phyloP scores from a whole-genome alignment of 805 yeast species.

The Lipomyces lipofer region DNA sequence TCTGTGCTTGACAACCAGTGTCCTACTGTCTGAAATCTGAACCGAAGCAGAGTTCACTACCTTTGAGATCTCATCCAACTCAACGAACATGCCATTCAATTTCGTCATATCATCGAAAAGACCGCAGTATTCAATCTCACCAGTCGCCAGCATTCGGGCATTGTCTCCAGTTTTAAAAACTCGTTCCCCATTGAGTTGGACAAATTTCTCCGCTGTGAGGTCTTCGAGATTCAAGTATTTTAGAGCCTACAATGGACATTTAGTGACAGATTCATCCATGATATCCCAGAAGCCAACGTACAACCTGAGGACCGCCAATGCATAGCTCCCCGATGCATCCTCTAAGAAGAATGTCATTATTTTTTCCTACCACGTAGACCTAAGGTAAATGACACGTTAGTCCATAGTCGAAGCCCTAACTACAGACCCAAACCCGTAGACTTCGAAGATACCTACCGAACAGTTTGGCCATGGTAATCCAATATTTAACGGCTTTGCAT shows the following conservation, averaged over 20 bases:
- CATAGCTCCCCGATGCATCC: slow-evolving; percentile 30
- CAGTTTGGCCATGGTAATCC: too few relatives aligned
- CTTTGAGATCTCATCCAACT: slow-evolving; percentile 28
- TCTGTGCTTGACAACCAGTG: background rate
- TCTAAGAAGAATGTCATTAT: slow-evolving; percentile 4
- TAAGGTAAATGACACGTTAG: background rate
- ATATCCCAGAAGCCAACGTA: too few relatives aligned
- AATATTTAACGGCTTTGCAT: too few relatives aligned
- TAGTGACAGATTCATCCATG: too few relatives aligned
- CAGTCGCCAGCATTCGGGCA: slow-evolving; percentile 26
- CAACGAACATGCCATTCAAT: slow-evolving; percentile 30
- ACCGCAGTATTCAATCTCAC: slow-evolving; percentile 30
- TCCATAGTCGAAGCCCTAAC: too few relatives aligned
- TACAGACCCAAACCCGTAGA: too few relatives aligned
- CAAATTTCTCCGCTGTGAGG: too few relatives aligned
- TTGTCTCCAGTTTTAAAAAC: slow-evolving; percentile 31
- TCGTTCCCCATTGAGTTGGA: slow-evolving; percentile 4
- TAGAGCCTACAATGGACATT: too few relatives aligned
- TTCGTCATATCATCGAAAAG: slow-evolving; percentile 32
- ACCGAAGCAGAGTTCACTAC: background rate
- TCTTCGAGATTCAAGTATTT: too few relatives aligned
- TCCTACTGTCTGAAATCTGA: background rate
- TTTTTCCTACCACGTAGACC: slow-evolving; percentile 8
- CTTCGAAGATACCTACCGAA: too few relatives aligned
- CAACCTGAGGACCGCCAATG: too few relatives aligned